Percentiles rank a stretch among this genome's conserved stretches.
Evolutionary conservation across 768 basidiomycete genomes (phyloP).

Genomic region (Pleurotus tuber-regium): DNA sequence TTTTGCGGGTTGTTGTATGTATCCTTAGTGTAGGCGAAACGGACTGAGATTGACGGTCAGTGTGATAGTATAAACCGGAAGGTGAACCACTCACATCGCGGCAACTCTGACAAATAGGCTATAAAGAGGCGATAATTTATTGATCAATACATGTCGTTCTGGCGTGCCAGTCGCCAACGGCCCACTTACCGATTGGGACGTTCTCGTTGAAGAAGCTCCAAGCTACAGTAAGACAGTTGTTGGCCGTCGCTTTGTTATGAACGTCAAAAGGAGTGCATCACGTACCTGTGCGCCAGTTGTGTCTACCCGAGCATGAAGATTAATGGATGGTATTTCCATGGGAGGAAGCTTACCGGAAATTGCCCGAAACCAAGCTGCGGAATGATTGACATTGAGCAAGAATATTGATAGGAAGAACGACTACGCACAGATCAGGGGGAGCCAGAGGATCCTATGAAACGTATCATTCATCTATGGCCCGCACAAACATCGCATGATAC

Average conservation of each 20-base stretch:
- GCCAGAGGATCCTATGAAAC: conserved; percentile 36
- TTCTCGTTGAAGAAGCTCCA: conserved; percentile 43
- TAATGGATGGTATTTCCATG: too few species aligned
- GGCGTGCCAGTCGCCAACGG: background rate
- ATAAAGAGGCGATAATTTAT: background rate
- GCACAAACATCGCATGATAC: conserved; percentile 15
- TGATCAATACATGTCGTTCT: too few species aligned
- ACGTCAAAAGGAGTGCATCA: conserved; percentile 1
- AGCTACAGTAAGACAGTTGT: conserved; percentile 24
- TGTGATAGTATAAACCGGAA: background rate
- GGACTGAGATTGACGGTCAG: conserved; percentile 32
- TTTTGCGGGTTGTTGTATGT: conserved; percentile 66
- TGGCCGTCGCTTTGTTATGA: too few species aligned
- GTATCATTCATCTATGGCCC: background rate
- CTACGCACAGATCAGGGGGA: conserved; percentile 40
- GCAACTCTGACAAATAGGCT: conserved; percentile 45
- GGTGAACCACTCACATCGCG: conserved; percentile 23
- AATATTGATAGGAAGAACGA: background rate
- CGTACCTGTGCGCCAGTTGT: conserved; percentile 49
- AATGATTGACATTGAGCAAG: conserved; percentile 2
- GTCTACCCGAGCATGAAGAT: too few species aligned
- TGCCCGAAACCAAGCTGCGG: conserved; percentile 32
- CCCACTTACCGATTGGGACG: conserved; percentile 35
- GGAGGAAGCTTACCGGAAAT: conserved; percentile 35
- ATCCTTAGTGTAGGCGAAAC: conserved; percentile 58